Percentiles rank a stretch among this genome's conserved stretches.
phyloP scores from a whole-genome alignment of 192 early-diverging fungal genomes.

The Backusella macrospora region DNA sequence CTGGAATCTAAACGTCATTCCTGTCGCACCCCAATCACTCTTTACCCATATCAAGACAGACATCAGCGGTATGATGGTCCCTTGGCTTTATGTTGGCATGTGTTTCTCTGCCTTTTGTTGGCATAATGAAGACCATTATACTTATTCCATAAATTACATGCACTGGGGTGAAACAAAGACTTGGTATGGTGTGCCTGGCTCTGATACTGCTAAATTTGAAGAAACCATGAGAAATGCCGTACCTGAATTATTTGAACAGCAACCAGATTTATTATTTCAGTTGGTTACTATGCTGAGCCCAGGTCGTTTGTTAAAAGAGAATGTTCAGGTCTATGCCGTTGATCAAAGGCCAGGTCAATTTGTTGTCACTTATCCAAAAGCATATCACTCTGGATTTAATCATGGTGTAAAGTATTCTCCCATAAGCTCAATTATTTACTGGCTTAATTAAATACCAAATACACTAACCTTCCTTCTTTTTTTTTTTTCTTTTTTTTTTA shows the following conservation, averaged over 20 bases:
- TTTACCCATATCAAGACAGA: slow-evolving; percentile 89
- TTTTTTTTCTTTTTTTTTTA: slow-evolving; percentile 36
- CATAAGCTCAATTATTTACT: slow-evolving; percentile 8
- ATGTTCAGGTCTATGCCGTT: slow-evolving; percentile 74
- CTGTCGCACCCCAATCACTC: slow-evolving; percentile 77
- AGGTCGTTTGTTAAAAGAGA: slow-evolving; percentile 64
- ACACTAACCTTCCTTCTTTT: not conserved
- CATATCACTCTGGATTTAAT: slow-evolving; percentile 97
- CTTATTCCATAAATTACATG: slow-evolving; percentile 96
- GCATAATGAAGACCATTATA: slow-evolving; percentile 98
- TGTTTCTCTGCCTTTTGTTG: slow-evolving; percentile 96
- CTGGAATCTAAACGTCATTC: slow-evolving; percentile 91
- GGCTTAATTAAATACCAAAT: not conserved
- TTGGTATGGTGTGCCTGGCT: slow-evolving; percentile 94
- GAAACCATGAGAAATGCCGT: slow-evolving; percentile 75
- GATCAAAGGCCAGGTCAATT: slow-evolving; percentile 95
- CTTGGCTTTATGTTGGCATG: slow-evolving; percentile 98
- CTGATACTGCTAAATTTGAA: slow-evolving; percentile 82
- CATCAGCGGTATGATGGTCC: slow-evolving; percentile 96
- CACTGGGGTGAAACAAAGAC: slow-evolving; percentile 97
- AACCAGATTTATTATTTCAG: slow-evolving; percentile 93
- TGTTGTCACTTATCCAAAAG: slow-evolving; percentile 92
- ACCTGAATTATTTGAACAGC: slow-evolving; percentile 87
- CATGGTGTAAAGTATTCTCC: slow-evolving; percentile 70
- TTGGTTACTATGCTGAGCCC: slow-evolving; percentile 92